These are phyloP conservation scores for Trypanosoma scelopori DNA, from an alignment of 208 protist genomes.

Conservation along the genomic window DNA sequence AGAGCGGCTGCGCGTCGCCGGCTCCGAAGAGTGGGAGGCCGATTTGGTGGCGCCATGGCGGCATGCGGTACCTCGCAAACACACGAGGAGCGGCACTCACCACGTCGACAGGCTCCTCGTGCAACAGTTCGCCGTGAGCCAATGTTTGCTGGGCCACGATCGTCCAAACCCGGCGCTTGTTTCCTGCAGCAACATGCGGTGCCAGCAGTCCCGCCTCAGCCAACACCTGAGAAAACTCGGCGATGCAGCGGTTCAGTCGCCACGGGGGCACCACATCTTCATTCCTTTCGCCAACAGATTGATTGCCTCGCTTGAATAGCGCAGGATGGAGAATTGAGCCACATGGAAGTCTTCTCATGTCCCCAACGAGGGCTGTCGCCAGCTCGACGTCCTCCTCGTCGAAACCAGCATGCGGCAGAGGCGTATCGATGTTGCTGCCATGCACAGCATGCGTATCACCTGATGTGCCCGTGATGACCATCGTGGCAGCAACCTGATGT, in stretches of 20 bases:
- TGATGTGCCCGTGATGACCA: constrained; percentile 63
- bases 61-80: constrained; percentile 51
- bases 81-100: constrained; percentile 56
- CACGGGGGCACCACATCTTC: constrained; percentile 58
- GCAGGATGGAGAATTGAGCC: constrained; percentile 9
- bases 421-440: neutral
- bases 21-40: constrained; percentile 47
- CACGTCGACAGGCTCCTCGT: constrained; percentile 48
- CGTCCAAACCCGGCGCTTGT: constrained; percentile 24
- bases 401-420: constrained; percentile 2
- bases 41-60: constrained; percentile 69
- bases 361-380: neutral
- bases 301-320: constrained; percentile 1
- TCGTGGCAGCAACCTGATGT: constrained; percentile 52
- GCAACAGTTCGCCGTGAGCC: constrained; percentile 43
- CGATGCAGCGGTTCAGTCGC: constrained; percentile 44
- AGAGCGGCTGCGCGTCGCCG: constrained; percentile 25
- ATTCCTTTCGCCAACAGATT: neutral
- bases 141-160: constrained; percentile 57
- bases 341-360: constrained; percentile 12
- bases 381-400: neutral
- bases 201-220: constrained; percentile 7
- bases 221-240: constrained; percentile 45
- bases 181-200: constrained; percentile 1
- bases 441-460: neutral